phyloP scores from a whole-genome alignment of 345 rosid genomes.

The Rhizophora mangle region DNA sequence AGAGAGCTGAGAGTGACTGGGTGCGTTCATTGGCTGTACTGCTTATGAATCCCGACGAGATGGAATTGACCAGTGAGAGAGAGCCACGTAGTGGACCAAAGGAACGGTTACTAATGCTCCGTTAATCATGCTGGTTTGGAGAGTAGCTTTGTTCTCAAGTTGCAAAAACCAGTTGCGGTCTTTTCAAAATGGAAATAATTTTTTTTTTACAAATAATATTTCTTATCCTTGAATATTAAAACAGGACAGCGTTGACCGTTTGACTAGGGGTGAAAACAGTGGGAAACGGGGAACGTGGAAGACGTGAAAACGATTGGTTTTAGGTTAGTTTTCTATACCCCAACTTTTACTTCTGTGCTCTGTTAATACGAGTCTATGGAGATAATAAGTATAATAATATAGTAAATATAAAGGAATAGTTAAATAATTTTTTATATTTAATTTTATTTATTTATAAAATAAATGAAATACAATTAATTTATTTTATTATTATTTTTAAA shows the following conservation, averaged over 20 bases:
- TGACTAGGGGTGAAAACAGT: conserved; percentile 37
- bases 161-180: conserved; percentile 28
- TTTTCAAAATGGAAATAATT: neutral
- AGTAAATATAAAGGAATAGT: too few species aligned
- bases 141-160: neutral
- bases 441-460: too few species aligned
- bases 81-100: conserved; percentile 40
- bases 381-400: too few species aligned
- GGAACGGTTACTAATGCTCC: neutral
- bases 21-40: conserved; percentile 38
- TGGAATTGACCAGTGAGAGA: conserved; percentile 23
- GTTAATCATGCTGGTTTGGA: conserved; percentile 13
- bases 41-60: conserved; percentile 50
- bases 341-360: too few species aligned
- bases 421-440: too few species aligned
- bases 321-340: too few species aligned
- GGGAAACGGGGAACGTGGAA: neutral
- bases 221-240: neutral
- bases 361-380: too few species aligned
- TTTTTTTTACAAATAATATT: too few species aligned
- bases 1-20: conserved; percentile 44
- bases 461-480: too few species aligned
- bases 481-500: too few species aligned
- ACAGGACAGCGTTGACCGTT: conserved; percentile 42
- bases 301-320: neutral